Evolutionary conservation across 2,329 filamentous ascomycete genomes (phyloP).

Genomic region (Hypoxylon sp.): DNA sequence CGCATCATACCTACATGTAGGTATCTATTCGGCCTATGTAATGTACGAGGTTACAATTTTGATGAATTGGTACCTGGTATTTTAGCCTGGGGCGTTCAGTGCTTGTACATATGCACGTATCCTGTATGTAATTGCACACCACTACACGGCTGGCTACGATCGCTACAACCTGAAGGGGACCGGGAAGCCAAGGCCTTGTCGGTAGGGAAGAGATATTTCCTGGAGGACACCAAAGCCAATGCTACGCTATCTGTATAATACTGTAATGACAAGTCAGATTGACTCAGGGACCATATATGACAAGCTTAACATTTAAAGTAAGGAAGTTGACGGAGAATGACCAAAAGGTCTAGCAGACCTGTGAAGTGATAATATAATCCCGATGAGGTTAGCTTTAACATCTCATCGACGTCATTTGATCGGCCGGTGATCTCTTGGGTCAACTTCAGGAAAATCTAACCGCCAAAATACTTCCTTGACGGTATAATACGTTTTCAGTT

Average conservation of each 20-base stretch:
- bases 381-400: conserved; percentile 36
- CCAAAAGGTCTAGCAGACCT: not conserved
- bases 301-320: not conserved
- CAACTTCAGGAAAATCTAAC: conserved; percentile 2
- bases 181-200: conserved; percentile 1
- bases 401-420: conserved; percentile 35
- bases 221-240: not conserved
- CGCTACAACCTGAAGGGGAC: conserved; percentile 13
- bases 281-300: not conserved
- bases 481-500: not conserved
- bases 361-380: conserved; percentile 1
- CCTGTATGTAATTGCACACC: conserved; percentile 17
- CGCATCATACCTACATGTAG: too few species aligned
- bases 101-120: conserved; percentile 29
- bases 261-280: not conserved
- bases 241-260: not conserved
- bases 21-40: not conserved
- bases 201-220: not conserved
- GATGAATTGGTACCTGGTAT: conserved; percentile 27
- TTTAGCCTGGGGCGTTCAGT: conserved; percentile 32
- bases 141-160: conserved; percentile 18
- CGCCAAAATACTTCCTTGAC: not conserved
- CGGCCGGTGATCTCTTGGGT: conserved; percentile 11
- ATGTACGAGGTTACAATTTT: conserved; percentile 11
- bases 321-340: too few species aligned